Evolutionary conservation across 495 filamentous ascomycete genomes (phyloP).

Genomic region (Penicillium macrosclerotiorum): DNA sequence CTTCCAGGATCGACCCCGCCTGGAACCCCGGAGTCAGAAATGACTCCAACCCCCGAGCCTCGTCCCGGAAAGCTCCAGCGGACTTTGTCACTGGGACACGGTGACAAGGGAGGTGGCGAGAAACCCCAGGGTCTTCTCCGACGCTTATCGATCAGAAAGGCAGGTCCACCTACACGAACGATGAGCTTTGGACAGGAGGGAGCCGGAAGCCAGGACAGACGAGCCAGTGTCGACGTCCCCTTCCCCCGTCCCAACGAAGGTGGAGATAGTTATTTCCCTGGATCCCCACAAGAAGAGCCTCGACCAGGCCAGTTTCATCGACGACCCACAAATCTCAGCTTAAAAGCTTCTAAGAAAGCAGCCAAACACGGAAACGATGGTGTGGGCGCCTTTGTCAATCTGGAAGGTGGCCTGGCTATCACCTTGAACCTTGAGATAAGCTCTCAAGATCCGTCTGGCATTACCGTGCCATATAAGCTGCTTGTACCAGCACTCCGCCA

Average conservation of each 20-base stretch:
- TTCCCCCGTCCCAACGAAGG: conserved; percentile 28
- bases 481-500: conserved; percentile 74
- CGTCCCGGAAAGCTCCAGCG: conserved; percentile 52
- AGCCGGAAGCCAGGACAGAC: conserved; percentile 20
- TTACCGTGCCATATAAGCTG: conserved; percentile 81
- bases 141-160: conserved; percentile 47
- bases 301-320: conserved; percentile 62
- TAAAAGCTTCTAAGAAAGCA: conserved; percentile 52
- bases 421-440: conserved; percentile 84
- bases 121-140: conserved; percentile 51
- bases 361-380: conserved; percentile 40
- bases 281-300: conserved; percentile 18
- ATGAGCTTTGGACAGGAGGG: conserved; percentile 40
- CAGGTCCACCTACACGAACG: conserved; percentile 36
- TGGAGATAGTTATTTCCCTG: conserved; percentile 42
- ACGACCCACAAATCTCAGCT: conserved; percentile 65
- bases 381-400: conserved; percentile 52
- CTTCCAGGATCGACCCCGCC: conserved; percentile 73
- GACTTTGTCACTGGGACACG: conserved; percentile 62
- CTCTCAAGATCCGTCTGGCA: conserved; percentile 80
- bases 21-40: conserved; percentile 47
- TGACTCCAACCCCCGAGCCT: conserved; percentile 32
- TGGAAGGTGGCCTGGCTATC: conserved; percentile 79
- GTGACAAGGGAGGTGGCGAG: conserved; percentile 39
- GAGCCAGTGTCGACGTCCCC: conserved; percentile 40